These are phyloP conservation scores for Lumnitzera littorea DNA, from an alignment of 345 rosid species.

Conservation along the genomic window DNA sequence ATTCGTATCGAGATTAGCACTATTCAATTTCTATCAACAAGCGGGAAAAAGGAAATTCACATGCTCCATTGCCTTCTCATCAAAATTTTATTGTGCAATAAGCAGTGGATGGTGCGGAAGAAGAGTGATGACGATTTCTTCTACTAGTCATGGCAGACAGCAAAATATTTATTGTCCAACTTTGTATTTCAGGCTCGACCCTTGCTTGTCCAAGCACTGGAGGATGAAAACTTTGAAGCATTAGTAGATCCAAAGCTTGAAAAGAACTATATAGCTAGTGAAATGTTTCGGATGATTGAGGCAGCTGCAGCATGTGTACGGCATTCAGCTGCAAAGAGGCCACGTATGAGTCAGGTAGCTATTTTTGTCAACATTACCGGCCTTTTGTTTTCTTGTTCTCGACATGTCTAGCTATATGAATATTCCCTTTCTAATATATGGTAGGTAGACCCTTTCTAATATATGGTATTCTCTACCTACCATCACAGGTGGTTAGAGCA, in stretches of 20 bases:
- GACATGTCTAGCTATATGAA: neutral
- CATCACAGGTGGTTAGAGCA: slow-evolving; percentile 72
- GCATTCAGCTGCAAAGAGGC: slow-evolving; percentile 83
- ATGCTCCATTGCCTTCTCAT: too few species aligned
- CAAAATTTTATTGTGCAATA: too few species aligned
- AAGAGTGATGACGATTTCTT: neutral
- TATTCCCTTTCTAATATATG: slow-evolving; percentile 3
- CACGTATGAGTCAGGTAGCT: slow-evolving; percentile 88
- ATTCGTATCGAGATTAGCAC: too few species aligned
- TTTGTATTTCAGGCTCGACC: slow-evolving; percentile 69
- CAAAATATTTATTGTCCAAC: neutral
- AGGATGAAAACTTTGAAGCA: slow-evolving; percentile 52
- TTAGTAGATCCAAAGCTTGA: slow-evolving; percentile 68
- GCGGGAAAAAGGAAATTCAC: too few species aligned
- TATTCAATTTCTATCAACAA: too few species aligned
- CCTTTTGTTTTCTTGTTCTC: too few species aligned
- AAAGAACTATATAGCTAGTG: slow-evolving; percentile 46
- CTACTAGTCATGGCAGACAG: neutral
- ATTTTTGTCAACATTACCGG: neutral
- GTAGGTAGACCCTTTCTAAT: too few species aligned
- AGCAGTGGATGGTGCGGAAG: too few species aligned
- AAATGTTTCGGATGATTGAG: slow-evolving; percentile 91
- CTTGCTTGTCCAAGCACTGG: slow-evolving; percentile 68
- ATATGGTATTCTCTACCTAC: neutral
- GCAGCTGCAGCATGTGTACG: slow-evolving; percentile 98